phyloP scores from a whole-genome alignment of 768 basidiomycete species.

The Auriculariales sp. region DNA sequence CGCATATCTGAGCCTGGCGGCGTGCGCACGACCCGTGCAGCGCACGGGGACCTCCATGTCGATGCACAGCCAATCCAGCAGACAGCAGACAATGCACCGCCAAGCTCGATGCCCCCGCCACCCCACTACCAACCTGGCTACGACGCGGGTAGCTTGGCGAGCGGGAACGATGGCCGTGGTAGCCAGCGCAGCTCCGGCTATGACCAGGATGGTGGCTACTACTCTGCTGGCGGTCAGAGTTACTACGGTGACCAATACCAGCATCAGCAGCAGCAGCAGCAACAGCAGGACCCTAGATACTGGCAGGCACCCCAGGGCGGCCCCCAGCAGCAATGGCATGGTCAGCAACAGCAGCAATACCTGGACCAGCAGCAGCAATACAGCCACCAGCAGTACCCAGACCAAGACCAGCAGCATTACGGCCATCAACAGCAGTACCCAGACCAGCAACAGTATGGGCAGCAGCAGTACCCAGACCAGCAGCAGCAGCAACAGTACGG shows the following conservation, averaged over 20 bases:
- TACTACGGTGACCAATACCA: too few species aligned
- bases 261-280: slow-evolving; percentile 6
- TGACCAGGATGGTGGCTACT: slow-evolving; percentile 11
- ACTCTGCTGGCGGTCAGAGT: too few species aligned
- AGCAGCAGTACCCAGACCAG: too few species aligned
- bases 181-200: slow-evolving; percentile 17
- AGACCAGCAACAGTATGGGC: too few species aligned
- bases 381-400: background rate
- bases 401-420: background rate
- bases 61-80: slow-evolving; percentile 24
- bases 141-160: slow-evolving; percentile 9
- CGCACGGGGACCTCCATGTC: slow-evolving; percentile 48
- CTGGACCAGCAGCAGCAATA: slow-evolving; percentile 2
- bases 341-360: slow-evolving; percentile 7
- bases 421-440: background rate
- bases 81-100: slow-evolving; percentile 25
- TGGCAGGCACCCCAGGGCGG: background rate
- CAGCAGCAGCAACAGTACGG: too few species aligned
- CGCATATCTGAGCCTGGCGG: too few species aligned
- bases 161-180: slow-evolving; percentile 18
- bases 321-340: slow-evolving; percentile 4
- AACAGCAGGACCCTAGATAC: background rate
- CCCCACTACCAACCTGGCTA: slow-evolving; percentile 4
- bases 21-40: slow-evolving; percentile 31
- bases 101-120: slow-evolving; percentile 11